Evolutionary conservation across 2,329 filamentous ascomycete genomes (phyloP).

Genomic region (Neopestalotiopsis sp.): DNA sequence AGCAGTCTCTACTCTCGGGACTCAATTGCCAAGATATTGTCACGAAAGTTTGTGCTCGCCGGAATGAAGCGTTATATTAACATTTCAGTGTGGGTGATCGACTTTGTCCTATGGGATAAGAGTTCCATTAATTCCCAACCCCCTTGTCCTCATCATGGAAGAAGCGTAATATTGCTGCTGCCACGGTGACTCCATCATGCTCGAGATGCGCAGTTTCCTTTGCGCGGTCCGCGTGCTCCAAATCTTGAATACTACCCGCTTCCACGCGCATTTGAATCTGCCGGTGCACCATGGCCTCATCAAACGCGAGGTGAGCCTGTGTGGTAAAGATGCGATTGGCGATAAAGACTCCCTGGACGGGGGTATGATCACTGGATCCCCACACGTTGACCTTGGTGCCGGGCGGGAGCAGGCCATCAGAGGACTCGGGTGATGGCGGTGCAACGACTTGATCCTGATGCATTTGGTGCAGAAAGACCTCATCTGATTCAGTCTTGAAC

Average conservation of each 20-base stretch:
- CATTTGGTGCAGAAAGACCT: conserved; percentile 75
- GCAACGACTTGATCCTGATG: conserved; percentile 74
- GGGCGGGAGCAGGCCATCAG: conserved; percentile 39
- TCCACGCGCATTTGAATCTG: conserved; percentile 65
- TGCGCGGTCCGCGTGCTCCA: conserved; percentile 65
- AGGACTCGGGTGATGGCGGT: conserved; percentile 59
- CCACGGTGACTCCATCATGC: conserved; percentile 74
- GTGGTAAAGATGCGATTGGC: conserved; percentile 70
- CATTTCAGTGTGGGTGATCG: too few species aligned
- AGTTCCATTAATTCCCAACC: conserved; percentile 26
- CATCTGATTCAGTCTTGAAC: conserved; percentile 60
- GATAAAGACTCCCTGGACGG: conserved; percentile 76
- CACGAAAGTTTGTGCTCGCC: too few species aligned
- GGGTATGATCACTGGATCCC: conserved; percentile 68
- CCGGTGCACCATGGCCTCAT: conserved; percentile 68
- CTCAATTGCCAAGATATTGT: too few species aligned
- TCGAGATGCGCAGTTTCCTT: conserved; percentile 63
- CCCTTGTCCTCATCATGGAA: conserved; percentile 55
- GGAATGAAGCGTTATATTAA: too few species aligned
- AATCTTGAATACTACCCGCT: conserved; percentile 64
- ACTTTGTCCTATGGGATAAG: too few species aligned
- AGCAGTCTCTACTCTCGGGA: too few species aligned
- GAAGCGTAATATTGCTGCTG: conserved; percentile 67
- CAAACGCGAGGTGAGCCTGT: conserved; percentile 83
- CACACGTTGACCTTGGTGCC: conserved; percentile 57